These are phyloP conservation scores for Trapa incisa DNA, from an alignment of 345 rosid species.

Conservation along the genomic window DNA sequence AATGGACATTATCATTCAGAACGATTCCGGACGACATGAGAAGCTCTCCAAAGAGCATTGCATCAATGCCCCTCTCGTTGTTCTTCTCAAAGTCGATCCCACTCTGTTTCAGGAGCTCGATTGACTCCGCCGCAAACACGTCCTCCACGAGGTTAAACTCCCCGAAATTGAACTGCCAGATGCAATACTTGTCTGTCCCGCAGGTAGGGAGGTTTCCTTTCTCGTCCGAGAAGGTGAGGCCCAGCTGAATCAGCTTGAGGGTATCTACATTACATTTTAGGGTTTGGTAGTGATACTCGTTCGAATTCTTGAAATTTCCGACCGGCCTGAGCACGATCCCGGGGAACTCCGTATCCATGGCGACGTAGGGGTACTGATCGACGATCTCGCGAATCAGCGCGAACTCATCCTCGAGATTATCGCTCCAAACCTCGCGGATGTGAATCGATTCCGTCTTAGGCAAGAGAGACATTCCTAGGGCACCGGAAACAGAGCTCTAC, in stretches of 20 bases:
- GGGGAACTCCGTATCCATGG: slow-evolving; percentile 12
- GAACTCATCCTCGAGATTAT: slow-evolving; percentile 9
- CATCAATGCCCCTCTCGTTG: slow-evolving; percentile 5
- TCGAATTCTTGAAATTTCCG: slow-evolving; percentile 8
- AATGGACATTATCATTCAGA: slow-evolving; percentile 5
- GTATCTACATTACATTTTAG: background rate
- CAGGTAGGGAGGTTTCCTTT: slow-evolving; percentile 1
- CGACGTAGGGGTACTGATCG: slow-evolving; percentile 6
- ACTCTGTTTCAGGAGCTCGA: slow-evolving; percentile 8
- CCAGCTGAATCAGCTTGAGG: slow-evolving; percentile 1
- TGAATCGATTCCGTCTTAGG: slow-evolving; percentile 6
- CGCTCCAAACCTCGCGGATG: slow-evolving; percentile 11
- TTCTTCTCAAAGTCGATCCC: slow-evolving; percentile 9
- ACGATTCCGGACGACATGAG: slow-evolving; percentile 6
- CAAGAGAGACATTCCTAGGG: slow-evolving; percentile 6
- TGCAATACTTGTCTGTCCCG: slow-evolving; percentile 5
- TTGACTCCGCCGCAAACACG: slow-evolving; percentile 7
- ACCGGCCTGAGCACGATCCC: slow-evolving; percentile 8
- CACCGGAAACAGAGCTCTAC: background rate
- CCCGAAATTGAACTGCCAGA: slow-evolving; percentile 8
- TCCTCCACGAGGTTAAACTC: slow-evolving; percentile 4
- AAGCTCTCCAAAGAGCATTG: slow-evolving; percentile 6
- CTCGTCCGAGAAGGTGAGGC: slow-evolving; percentile 4
- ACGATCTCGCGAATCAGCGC: slow-evolving; percentile 2
- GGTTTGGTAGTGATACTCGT: slow-evolving; percentile 7